Conservation (phyloP, 2,329 filamentous ascomycete species). For the Colletotrichum scovillei region DNA sequence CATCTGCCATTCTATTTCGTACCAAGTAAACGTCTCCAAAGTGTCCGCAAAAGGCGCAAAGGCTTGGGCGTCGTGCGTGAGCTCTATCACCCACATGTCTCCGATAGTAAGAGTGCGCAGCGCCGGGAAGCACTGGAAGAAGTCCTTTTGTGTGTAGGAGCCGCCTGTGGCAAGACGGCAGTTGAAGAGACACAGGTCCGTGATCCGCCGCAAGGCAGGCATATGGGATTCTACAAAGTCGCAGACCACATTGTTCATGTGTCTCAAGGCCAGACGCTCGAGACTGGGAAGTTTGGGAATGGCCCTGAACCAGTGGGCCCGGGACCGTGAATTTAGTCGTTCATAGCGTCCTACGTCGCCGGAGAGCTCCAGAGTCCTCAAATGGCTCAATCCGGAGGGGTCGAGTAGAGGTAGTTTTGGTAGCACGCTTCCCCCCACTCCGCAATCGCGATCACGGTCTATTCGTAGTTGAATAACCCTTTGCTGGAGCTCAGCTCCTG, state of each 20-base stretch:
- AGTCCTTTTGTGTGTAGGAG: no score
- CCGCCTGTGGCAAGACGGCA: no score
- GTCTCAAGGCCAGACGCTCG: background rate
- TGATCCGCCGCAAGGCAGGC: background rate
- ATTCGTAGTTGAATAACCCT: background rate
- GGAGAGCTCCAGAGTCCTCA: background rate
- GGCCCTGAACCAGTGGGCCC: background rate
- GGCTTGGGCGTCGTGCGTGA: background rate
- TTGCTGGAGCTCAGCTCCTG: background rate
- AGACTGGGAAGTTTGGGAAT: background rate
- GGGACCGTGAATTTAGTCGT: background rate
- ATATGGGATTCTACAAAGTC: background rate
- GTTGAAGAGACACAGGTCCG: background rate
- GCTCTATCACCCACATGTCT: no score
- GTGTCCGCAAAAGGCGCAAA: background rate
- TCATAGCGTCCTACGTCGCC: background rate
- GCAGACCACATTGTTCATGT: rapidly evolving
- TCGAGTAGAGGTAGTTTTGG: background rate
- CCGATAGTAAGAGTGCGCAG: background rate
- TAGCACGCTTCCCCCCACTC: background rate
- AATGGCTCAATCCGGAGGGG: background rate
- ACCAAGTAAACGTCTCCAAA: background rate
- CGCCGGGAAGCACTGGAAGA: background rate
- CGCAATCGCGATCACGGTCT: background rate
- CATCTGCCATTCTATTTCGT: no score